Conservation (phyloP, 2,329 filamentous ascomycete genomes). For the Penicillium sp. region DNA sequence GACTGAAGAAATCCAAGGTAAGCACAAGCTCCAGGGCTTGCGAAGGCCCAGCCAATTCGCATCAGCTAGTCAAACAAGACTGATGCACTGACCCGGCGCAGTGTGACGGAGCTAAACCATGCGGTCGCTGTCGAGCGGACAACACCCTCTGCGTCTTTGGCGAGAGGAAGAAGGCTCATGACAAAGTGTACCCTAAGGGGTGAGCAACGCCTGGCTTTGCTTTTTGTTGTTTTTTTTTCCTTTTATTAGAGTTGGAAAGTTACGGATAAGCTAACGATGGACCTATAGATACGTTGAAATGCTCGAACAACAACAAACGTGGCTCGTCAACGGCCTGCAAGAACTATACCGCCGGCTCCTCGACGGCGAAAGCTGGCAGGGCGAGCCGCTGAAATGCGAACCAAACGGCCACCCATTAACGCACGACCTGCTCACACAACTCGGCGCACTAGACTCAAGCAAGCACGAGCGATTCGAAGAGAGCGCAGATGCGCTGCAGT, state of each 20-base stretch:
- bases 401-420: slow-evolving; percentile 63
- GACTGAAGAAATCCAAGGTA: slow-evolving; percentile 70
- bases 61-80: not conserved
- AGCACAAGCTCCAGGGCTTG: slow-evolving; percentile 2
- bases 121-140: slow-evolving; percentile 66
- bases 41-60: slow-evolving; percentile 5
- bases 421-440: slow-evolving; percentile 65
- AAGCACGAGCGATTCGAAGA: slow-evolving; percentile 64
- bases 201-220: slow-evolving; percentile 43
- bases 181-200: slow-evolving; percentile 73
- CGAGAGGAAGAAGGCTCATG: slow-evolving; percentile 68
- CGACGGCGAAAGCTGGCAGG: slow-evolving; percentile 61
- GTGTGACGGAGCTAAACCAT: slow-evolving; percentile 67
- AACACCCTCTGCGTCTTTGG: slow-evolving; percentile 70
- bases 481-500: slow-evolving; percentile 60
- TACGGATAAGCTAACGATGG: slow-evolving; percentile 8
- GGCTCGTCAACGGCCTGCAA: slow-evolving; percentile 65
- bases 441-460: slow-evolving; percentile 61
- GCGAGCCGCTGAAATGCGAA: slow-evolving; percentile 56
- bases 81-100: slow-evolving; percentile 33
- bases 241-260: not conserved
- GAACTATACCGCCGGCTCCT: slow-evolving; percentile 62
- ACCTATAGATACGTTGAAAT: slow-evolving; percentile 64
- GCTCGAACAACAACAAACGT: slow-evolving; percentile 68
- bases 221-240: not conserved